Conservation (phyloP, 306 rosid species). For the Hippophae rhamnoides region DNA sequence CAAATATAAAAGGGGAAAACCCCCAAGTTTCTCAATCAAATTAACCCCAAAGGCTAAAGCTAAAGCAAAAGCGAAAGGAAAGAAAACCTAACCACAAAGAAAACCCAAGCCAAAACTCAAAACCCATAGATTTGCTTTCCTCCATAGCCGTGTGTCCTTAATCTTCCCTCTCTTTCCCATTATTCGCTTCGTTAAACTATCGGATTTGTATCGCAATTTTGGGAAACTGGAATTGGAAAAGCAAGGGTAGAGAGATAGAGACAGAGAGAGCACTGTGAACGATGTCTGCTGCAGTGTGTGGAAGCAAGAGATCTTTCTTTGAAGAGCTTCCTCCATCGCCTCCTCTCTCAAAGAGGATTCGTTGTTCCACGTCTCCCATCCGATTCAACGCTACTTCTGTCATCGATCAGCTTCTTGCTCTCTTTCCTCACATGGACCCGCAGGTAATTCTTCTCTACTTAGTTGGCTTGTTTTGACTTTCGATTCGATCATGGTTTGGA, state of each 20-base stretch:
- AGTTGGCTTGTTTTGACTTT: no score
- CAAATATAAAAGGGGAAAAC: conserved; percentile 1
- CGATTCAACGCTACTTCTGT: conserved; percentile 44
- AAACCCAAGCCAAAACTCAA: conserved; percentile 12
- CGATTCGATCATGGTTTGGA: not conserved
- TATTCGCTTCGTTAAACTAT: not conserved
- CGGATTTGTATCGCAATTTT: conserved; percentile 12
- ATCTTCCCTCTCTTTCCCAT: conserved; percentile 1
- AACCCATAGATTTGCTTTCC: not conserved
- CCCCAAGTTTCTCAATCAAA: not conserved
- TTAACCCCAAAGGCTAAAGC: not conserved
- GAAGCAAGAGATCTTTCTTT: conserved; percentile 92
- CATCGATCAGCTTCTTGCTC: conserved; percentile 54
- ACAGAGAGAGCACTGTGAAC: conserved; percentile 22
- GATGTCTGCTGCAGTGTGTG: conserved; percentile 99
- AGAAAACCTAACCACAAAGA: conserved; percentile 25
- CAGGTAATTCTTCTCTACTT: conserved; percentile 19
- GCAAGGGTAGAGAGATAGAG: conserved; percentile 4
- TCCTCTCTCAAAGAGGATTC: conserved; percentile 73
- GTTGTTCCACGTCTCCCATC: conserved; percentile 77
- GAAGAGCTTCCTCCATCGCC: conserved; percentile 95
- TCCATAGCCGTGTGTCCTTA: conserved; percentile 4
- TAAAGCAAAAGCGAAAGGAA: not conserved
- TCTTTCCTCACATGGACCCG: conserved; percentile 76
- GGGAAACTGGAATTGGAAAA: conserved; percentile 1